These are phyloP conservation scores for Trichocladium antarcticum DNA, from an alignment of 495 filamentous ascomycete species.

Conservation along the genomic window DNA sequence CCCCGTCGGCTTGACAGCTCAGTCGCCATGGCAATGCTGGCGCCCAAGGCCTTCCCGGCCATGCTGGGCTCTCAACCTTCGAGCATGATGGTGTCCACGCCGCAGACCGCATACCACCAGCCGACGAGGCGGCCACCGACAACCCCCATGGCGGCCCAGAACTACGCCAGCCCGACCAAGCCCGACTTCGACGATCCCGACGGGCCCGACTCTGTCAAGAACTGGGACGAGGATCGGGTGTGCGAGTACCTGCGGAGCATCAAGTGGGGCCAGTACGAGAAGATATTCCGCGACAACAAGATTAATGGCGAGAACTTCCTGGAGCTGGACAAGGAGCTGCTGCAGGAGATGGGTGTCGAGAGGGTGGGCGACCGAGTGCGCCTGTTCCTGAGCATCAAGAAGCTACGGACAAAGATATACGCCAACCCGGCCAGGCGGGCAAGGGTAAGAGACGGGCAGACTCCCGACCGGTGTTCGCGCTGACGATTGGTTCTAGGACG, in stretches of 20 bases:
- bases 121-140: constrained; percentile 44
- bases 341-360: constrained; percentile 97
- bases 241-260: constrained; percentile 82
- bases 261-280: constrained; percentile 86
- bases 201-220: constrained; percentile 44
- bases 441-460: constrained; percentile 49
- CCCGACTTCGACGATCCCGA: constrained; percentile 82
- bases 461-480: constrained; percentile 2
- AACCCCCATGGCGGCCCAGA: constrained; percentile 48
- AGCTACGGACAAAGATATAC: constrained; percentile 73
- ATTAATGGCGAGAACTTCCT: constrained; percentile 94
- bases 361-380: constrained; percentile 97
- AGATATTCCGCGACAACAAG: constrained; percentile 82
- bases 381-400: constrained; percentile 84
- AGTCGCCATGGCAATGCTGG: constrained; percentile 66
- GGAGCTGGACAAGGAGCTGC: constrained; percentile 89
- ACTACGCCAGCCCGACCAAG: constrained; percentile 79
- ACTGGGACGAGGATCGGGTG: constrained; percentile 88
- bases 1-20: constrained; percentile 1
- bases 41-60: constrained; percentile 68
- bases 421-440: constrained; percentile 77
- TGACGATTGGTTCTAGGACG: constrained; percentile 34
- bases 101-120: constrained; percentile 45
- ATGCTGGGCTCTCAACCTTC: constrained; percentile 47
- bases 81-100: constrained; percentile 42